Percentiles rank a stretch among this genome's conserved stretches.
Conservation (phyloP, 192 early-diverging fungal species). For the Coemansia sp. region DNA sequence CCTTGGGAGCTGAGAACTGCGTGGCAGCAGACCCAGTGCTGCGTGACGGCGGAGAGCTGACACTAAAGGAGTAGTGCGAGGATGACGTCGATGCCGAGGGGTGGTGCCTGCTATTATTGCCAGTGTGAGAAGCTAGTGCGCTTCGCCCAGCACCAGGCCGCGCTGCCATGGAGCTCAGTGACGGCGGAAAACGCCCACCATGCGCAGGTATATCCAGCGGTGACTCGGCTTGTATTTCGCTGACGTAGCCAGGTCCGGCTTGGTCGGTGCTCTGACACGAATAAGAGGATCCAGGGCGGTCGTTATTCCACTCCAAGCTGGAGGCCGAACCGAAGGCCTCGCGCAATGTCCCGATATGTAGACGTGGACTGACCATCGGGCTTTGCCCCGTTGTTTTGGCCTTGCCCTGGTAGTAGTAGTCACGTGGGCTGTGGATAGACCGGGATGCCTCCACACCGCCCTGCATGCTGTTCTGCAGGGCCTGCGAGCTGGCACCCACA, state of each 20-base stretch:
- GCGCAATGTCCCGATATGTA: constrained; percentile 30
- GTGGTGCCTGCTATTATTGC: constrained; percentile 37
- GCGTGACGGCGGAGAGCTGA: constrained; percentile 36
- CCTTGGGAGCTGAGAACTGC: constrained; percentile 16
- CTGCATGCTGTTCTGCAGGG: constrained; percentile 5
- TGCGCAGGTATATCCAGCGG: constrained; percentile 36
- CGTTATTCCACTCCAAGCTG: constrained; percentile 45
- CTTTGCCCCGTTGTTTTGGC: constrained; percentile 20
- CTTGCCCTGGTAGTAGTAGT: constrained; percentile 20
- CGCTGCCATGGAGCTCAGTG: constrained; percentile 47
- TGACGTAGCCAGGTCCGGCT: constrained; percentile 3
- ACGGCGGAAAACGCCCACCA: constrained; percentile 36
- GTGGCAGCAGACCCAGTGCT: constrained; percentile 9
- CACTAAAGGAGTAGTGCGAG: constrained; percentile 39
- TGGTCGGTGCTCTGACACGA: constrained; percentile 41
- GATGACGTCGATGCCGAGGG: constrained; percentile 48
- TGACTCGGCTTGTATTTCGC: constrained; percentile 43
- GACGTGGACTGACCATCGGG: constrained; percentile 25
- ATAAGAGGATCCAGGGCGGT: constrained; percentile 43
- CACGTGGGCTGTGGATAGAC: constrained; percentile 27
- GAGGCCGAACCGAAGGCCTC: constrained; percentile 51
- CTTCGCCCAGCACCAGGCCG: constrained; percentile 27
- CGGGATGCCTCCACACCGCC: constrained; percentile 18
- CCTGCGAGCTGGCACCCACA: constrained; percentile 12
- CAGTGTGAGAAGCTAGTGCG: constrained; percentile 25